A percentile compares a stretch with the other conserved stretches of the same genome.
These are phyloP conservation scores for Aureobasidium sp. DNA, from an alignment of 2,329 filamentous ascomycete species.

Conservation along the genomic window DNA sequence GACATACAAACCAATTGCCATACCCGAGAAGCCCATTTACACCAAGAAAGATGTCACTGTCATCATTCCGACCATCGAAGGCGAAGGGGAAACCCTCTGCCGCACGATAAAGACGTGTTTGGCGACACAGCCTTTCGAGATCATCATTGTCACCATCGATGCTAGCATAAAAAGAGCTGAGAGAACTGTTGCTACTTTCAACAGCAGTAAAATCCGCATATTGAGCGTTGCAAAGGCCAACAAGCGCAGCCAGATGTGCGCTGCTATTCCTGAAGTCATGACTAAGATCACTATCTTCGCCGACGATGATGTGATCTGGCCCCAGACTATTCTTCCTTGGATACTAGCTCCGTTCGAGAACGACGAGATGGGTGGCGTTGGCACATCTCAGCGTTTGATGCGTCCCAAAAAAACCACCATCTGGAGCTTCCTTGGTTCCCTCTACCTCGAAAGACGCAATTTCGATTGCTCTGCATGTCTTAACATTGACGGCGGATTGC, in stretches of 20 bases:
- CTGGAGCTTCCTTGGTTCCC: conserved; percentile 85
- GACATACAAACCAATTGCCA: conserved; percentile 76
- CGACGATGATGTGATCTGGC: conserved; percentile 94
- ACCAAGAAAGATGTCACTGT: conserved; percentile 83
- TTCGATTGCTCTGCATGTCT: conserved; percentile 96
- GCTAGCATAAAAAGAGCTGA: conserved; percentile 57
- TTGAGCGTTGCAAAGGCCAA: conserved; percentile 79
- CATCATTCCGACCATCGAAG: conserved; percentile 87
- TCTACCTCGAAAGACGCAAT: conserved; percentile 89
- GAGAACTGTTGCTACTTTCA: conserved; percentile 49
- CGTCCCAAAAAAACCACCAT: conserved; percentile 58
- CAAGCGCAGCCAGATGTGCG: conserved; percentile 88
- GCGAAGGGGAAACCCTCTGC: conserved; percentile 73
- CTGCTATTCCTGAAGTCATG: conserved; percentile 76
- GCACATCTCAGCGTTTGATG: conserved; percentile 80
- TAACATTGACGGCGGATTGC: conserved; percentile 90
- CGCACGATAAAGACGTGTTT: conserved; percentile 74
- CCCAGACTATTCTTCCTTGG: conserved; percentile 77
- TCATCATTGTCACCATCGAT: conserved; percentile 82
- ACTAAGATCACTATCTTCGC: conserved; percentile 86
- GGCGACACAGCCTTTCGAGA: conserved; percentile 58
- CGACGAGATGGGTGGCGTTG: conserved; percentile 74
- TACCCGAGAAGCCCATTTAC: conserved; percentile 72
- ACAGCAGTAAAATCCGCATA: conserved; percentile 60
- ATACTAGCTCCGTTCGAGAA: conserved; percentile 89